Percentiles rank a stretch among this genome's conserved stretches.
Evolutionary conservation across 1,284 basidiomycete species (phyloP).

Genomic region (Leccinum insigne): DNA sequence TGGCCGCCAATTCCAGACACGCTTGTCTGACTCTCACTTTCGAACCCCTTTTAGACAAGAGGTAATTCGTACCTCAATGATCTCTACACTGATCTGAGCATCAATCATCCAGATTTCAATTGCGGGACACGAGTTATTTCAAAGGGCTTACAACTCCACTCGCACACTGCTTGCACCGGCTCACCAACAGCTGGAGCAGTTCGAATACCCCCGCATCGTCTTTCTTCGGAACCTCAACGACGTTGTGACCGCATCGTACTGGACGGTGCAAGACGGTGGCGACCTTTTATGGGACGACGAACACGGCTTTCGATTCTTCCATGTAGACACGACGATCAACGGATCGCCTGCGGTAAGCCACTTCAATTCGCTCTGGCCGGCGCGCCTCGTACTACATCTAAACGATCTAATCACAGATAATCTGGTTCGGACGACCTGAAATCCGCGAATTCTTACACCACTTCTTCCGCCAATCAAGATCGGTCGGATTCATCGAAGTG

Average conservation of each 20-base stretch:
- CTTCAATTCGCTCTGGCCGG: not conserved
- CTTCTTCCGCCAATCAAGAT: not conserved
- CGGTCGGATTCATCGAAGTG: not conserved
- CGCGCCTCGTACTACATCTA: not conserved
- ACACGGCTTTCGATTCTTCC: not conserved
- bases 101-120: too few species aligned
- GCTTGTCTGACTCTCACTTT: not conserved
- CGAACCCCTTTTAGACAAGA: not conserved
- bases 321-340: not conserved
- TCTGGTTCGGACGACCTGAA: not conserved
- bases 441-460: not conserved
- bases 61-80: not conserved
- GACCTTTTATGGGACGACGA: not conserved
- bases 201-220: not conserved
- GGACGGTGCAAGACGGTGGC: not conserved
- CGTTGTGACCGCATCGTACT: not conserved
- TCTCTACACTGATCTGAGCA: not conserved
- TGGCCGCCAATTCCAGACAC: not conserved
- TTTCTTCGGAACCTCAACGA: not conserved
- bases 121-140: not conserved
- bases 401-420: not conserved
- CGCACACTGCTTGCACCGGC: not conserved
- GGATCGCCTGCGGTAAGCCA: not conserved
- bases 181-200: not conserved
- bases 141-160: not conserved